phyloP scores from a whole-genome alignment of 331 rosid genomes.

The Telfairia occidentalis region DNA sequence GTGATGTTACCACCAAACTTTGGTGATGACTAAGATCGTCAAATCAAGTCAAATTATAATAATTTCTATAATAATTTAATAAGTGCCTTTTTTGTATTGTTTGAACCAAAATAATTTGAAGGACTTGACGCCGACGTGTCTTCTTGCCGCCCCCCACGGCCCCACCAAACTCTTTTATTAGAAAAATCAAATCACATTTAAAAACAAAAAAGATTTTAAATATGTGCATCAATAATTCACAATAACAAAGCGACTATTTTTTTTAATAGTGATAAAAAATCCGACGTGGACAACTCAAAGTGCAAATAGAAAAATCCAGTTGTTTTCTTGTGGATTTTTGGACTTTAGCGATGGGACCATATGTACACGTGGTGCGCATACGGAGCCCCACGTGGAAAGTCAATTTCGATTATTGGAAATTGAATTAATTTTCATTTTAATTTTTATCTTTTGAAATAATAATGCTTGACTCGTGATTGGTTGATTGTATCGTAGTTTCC shows the following conservation, averaged over 20 bases:
- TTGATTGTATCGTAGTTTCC: neutral
- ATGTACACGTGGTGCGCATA: neutral
- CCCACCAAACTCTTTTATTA: slow-evolving; percentile 6
- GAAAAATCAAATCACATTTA: neutral
- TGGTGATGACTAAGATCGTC: neutral
- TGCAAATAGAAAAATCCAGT: slow-evolving; percentile 3
- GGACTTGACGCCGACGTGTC: neutral
- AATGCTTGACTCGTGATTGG: neutral
- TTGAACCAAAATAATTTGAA: neutral
- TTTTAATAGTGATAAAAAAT: neutral
- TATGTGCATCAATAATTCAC: neutral
- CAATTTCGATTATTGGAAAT: neutral
- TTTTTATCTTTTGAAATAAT: neutral
- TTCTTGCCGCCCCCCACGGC: slow-evolving; percentile 1
- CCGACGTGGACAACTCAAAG: neutral
- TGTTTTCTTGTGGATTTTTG: neutral
- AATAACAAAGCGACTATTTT: neutral
- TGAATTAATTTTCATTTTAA: neutral
- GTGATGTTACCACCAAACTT: neutral
- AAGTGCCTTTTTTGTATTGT: neutral
- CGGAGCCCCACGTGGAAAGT: neutral
- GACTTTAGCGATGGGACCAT: neutral
- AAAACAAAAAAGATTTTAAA: neutral
- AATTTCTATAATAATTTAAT: neutral
- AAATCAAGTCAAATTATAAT: neutral